Evolutionary conservation across 768 basidiomycete genomes (phyloP), one percentile per base, ranked within the genome.

Genomic region (Lepiota venenata): DNA sequence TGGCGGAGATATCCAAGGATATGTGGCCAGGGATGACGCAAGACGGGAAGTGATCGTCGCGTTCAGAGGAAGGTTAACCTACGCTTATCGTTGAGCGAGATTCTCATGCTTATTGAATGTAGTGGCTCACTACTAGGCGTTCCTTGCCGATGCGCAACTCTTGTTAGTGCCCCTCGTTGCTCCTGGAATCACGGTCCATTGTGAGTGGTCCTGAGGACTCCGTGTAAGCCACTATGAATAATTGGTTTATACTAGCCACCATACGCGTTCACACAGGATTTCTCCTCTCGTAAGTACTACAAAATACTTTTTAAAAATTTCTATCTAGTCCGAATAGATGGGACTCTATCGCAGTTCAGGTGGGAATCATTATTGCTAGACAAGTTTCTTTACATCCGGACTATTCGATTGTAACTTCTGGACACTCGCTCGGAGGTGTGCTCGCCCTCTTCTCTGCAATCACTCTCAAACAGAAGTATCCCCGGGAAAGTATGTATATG

Each of bases 391-490:
- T 55, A 2, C 66, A 79, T 52, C 66, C 70, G 2, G 70, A 63
- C 1, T 74, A 74, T 57, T 60, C 69, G 1, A 64, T 83, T 29
- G 73, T 78, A 8, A 75, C 75, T 0, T 70, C 71, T 4, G 82
- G 82, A 0, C 82, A 84, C 60, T 83, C 81, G 1, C 64, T 82
- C 9, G 82, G 82, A 9, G 82, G 80, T 6, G 68, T 80, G 0
- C 62, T 84, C 4, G 73, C 82, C 1, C 69, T 76, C 2, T 64
- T 83, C 1, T 78, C 74, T 1, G 77, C 78, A 2, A 66, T 82
- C 12, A 66, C 74, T 2, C 52, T 82, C 16, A 70, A 72, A 49
- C 67, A 72, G 44, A 72, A 74, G 41, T 76, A 79, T 57, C 67
- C 70, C 1, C n/a, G n/a, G 67, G 67, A 18, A 63, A 42, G 69